Base-by-base conservation (phyloP, 768 basidiomycete species). In the Boletus subparvulus region DNA sequence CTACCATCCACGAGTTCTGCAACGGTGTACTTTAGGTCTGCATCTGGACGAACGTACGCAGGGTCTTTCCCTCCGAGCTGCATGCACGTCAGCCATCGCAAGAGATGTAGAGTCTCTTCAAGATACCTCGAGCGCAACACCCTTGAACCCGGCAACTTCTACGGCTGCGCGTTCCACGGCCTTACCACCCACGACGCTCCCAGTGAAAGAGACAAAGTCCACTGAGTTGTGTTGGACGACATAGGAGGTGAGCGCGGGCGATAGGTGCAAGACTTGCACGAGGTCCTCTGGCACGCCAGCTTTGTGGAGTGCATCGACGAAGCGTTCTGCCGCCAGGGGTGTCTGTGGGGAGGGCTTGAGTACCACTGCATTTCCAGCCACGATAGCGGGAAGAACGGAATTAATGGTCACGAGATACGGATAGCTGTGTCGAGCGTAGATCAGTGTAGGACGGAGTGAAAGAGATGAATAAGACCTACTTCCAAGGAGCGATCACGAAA, bases 291-390 rank as follows among this genome's bases (percentile, higher is more conserved):
- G 94, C 0, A 97, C 82, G 12, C 94, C 93, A 0, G 93, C 94
- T 3, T 77, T 74, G n/a, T 73, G 73, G 35, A 94, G 80, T 0
- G 90, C 87, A 14, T 77, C 68, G 1, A 82, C 80, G 60, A 98
- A 82, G 5, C 91, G 83, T 68, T 97, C 93, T 4, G 90, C 94
- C 0, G 87, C 84, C 44, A 93, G 77, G 6, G 97, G 96, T 0
- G 95, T 98, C 68, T 99, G 97, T 0, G 97, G 97, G 2, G 94
- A 96, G 0, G 97, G 96, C 71, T 98, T 99, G 68, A 98, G 77
- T 44, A 99, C 70, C 12, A 98, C 90, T 0, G 91, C 74, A 69
- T 99, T 98, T 32, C 97, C 91, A 6, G 95, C 85, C 30, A 98
- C 77, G 60, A 99, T 77, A 1, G 94, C 92, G 2, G 97, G 97